These are phyloP conservation scores for Pseudonitzschia multistriata DNA, from an alignment of 108 stramenopile species.

Conservation along the genomic window DNA sequence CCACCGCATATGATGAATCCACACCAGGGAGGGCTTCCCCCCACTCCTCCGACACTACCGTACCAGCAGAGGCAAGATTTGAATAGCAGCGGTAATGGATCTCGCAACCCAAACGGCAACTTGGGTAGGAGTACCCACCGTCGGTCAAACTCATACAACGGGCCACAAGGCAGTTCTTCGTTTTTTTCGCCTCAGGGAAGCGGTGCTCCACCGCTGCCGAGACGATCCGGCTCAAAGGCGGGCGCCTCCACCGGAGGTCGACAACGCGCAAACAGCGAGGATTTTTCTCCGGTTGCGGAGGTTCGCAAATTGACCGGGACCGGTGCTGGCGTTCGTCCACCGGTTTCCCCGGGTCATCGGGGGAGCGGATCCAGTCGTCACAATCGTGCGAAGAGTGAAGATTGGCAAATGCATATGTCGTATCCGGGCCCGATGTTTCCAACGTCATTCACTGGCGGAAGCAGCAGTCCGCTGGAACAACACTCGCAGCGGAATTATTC, in stretches of 20 bases:
- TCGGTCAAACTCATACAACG: conserved; percentile 23
- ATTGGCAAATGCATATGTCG: not conserved
- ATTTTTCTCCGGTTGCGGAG: conserved; percentile 34
- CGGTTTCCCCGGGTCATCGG: not conserved
- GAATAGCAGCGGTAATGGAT: not conserved
- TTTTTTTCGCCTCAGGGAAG: conserved; percentile 10
- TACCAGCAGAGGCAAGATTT: not conserved
- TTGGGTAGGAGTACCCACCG: conserved; percentile 9
- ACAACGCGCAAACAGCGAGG: not conserved
- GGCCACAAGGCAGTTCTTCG: not conserved
- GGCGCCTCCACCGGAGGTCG: conserved; percentile 1
- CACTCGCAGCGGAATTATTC: conserved; percentile 5
- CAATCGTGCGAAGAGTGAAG: conserved; percentile 13
- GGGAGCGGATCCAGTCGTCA: not conserved
- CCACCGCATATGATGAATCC: conserved; percentile 7
- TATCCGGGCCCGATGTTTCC: not conserved
- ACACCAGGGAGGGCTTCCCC: not conserved
- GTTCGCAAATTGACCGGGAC: conserved; percentile 31
- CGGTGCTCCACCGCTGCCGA: conserved; percentile 10
- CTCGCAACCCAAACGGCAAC: not conserved
- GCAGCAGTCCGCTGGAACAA: not conserved
- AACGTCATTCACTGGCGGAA: not conserved
- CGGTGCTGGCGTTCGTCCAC: conserved; percentile 2
- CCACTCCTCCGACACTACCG: not conserved
- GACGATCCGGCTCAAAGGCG: not conserved